Base-by-base conservation (phyloP, 192 early-diverging fungal genomes). In the Neocallimastix lanati region DNA sequence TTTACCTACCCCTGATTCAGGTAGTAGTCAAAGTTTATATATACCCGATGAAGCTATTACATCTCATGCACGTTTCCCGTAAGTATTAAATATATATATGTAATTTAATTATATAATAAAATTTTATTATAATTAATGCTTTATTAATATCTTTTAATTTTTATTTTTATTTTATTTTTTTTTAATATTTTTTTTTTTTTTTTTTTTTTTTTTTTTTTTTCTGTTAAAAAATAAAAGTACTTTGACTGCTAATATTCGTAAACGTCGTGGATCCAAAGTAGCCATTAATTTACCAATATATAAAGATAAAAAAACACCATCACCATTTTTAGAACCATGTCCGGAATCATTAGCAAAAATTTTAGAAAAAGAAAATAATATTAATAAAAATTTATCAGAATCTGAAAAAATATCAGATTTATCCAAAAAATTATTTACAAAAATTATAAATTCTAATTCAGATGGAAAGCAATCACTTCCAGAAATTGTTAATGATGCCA, bases 251-350 rank as follows among this genome's bases (percentile, higher is more conserved):
- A 99, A 99, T 84, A 99, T 99, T 82, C 91, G 95, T 76, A 85
- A 92, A 82, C 93, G 97, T 36, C 93, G 97, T 25, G 95, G 93
- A 29, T 85, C 93, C 29, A 99, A 99, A 86, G 96, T 99, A 12
- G 87, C 90, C 29, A 99, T 99, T 85, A 98, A 99, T 81, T 88
- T 96, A 87, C 96, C 97, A 4, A 92, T 99, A 11, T 98, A 94
- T 87, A 93, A 93, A 81, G 97, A 99, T 82, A 84, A 76, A 16
- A 91, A 95, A 80, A 99, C 97, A 13, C 94, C 96, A 27, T 86
- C 85, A 28, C 97, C 96, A 28, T 99, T 96, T 83, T 85, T 76
- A 16, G 89, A 90, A 79, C 93, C 83, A 87, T 92, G 81, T 87
- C 96, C 81, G 87, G 87, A 58, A 86, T 94, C 82, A 90, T 89